Conservation (phyloP, 2,329 filamentous ascomycete genomes). For the Colletotrichum sp. region DNA sequence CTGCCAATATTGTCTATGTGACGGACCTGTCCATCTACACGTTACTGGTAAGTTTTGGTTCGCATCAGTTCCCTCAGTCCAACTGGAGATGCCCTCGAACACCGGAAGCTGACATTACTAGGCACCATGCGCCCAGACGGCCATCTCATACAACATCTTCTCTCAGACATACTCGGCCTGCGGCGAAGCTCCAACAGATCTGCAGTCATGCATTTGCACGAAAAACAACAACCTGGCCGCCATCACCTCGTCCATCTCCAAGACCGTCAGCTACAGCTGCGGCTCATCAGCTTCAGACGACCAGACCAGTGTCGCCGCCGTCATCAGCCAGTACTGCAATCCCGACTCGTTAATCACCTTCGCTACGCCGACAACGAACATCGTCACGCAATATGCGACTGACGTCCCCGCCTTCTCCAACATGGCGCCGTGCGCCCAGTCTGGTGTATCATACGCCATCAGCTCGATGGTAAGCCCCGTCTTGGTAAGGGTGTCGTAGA, state of each 20-base stretch:
- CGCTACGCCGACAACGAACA: conserved; percentile 42
- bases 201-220: conserved; percentile 60
- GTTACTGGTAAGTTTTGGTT: conserved; percentile 37
- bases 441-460: conserved; percentile 43
- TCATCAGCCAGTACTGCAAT: conserved; percentile 54
- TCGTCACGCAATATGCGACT: conserved; percentile 53
- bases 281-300: conserved; percentile 52
- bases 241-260: conserved; percentile 42
- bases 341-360: conserved; percentile 44
- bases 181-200: conserved; percentile 43
- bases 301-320: conserved; percentile 48
- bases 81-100: background rate
- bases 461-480: conserved; percentile 32
- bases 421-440: conserved; percentile 48
- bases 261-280: conserved; percentile 46
- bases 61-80: background rate
- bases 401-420: conserved; percentile 49
- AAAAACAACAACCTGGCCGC: conserved; percentile 46
- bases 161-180: conserved; percentile 47
- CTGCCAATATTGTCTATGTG: conserved; percentile 42
- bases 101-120: conserved; percentile 25
- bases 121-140: conserved; percentile 55
- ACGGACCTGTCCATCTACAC: conserved; percentile 49
- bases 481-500: background rate
- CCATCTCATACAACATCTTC: conserved; percentile 49